Evolutionary conservation across 2,329 filamentous ascomycete genomes (phyloP), one percentile per base, ranked within the genome.

Genomic region (Elsinoe necatrix): DNA sequence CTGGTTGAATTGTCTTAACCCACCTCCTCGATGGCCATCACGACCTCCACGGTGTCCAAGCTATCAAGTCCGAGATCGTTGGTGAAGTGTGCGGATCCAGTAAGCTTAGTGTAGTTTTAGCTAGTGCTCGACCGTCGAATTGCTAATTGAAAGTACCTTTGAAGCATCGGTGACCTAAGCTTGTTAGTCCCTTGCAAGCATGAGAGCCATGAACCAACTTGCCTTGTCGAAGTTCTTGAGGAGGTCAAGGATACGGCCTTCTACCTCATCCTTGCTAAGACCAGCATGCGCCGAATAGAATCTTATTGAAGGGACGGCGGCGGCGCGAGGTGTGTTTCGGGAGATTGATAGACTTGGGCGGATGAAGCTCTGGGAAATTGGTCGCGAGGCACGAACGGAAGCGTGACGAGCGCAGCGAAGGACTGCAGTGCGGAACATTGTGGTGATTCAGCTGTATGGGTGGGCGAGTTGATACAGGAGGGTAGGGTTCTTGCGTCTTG

Each of bases 11-110:
- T 7, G 14, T 55, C 25, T 61, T 42, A 42, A 54, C 18, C 18
- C 75, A 90, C 87, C 85, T 98, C 93, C 82, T 98, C 93, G 76
- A 98, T 97, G 64, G 93, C 93, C 93, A 98, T 98, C 67, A 98
- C 93, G 64, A 98, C 93, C 81, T 98, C 93, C 62, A 98, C 93
- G 62, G 93, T 96, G 74, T 98, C 93, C 74, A 98, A 82, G 77
- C 87, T 95, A 79, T 98, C 93, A 68, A 98, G 80, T 63, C 91
- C 93, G 62, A 98, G 87, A 76, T 98, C 72, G 74, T 96, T 97
- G 71, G 89, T 82, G 77, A 98, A 98, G 82, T 97, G 91, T 59
- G 92, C 86, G 55, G 78, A 80, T 62, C 82, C 76, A 68, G 84
- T 89, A 72, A 98, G 89, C 92, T 97, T 67, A 59, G 18, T 6